Evolutionary conservation across 1,284 basidiomycete species (phyloP), one percentile per base, ranked within the genome.

Genomic region (Ceratobasidium sp.): DNA sequence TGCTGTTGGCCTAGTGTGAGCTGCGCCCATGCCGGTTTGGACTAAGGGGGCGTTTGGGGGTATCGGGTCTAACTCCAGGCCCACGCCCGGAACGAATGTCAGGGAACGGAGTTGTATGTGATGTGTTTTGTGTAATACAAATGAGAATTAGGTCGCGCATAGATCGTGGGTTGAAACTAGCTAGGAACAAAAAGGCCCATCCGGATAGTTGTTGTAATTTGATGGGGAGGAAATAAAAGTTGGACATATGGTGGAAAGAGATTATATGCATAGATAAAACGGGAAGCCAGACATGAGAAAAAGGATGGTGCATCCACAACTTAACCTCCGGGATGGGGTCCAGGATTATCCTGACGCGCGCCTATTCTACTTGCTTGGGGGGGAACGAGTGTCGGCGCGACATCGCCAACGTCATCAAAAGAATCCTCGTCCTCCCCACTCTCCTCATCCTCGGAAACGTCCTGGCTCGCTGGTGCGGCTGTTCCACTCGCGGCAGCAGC

Each of bases 401-500:
- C 39, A 14, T 43, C 41, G 39, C 59, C 31, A 49, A 24, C 51
- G 9, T 63, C 61, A 54, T 46, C 76, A 65, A 76, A 73, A 14
- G 75, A 79, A 58, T 76, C 77, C n/a, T 76, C 77, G 22, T 79
- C 78, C 34, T 79, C 78, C 39, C 77, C 76, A 29, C 77, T 77
- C 19, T 77, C 76, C 24, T 62, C 74, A 59, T 74, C 71, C 16
- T 74, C 76, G 39, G 61, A 65, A 27, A 51, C 48, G 58, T 41
- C 68, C 22, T 37, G 69, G 37, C 69, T 68, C n/a, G 24, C 46
- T 13, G 74, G 31, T 14, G 49, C 43, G 39, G 46, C 62, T 13
- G 69, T 48, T n/a, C 75, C 76, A 37, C 73, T 64, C 49, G 79
- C 79, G 37, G 76, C 76, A 43, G 80, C 79, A 53, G 82, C 82